Base-by-base conservation (phyloP, 1,284 basidiomycete genomes). In the Marasmius tenuissimus region DNA sequence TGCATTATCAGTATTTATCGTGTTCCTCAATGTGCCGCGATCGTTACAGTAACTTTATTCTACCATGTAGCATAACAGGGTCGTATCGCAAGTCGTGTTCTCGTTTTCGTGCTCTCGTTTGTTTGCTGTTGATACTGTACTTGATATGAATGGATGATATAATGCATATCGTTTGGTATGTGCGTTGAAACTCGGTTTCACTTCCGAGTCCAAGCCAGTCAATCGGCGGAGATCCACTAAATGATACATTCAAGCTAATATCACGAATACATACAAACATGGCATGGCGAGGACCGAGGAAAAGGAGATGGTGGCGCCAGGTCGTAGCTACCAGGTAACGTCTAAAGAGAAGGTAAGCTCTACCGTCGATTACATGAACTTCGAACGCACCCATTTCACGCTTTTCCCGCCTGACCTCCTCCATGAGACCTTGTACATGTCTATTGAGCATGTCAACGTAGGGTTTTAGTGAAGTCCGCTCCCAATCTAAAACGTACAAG, bases 361-460 rank as follows among this genome's bases (percentile, higher is more conserved):
- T 59, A 35, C 4, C 57, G 37, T 14, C 47, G 57, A 61, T 22
- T 35, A 47, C 39, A 12, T 8, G n/a, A 35, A 22, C 14, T 10
- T 50, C 59, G 20, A 12, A 66, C 71, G 55, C 39, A 82, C 82
- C 81, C 70, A 73, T 72, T 61, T 76, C 81, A 49, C 83, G 80
- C 72, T 83, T 89, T 35, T 71, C 77, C 65, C 67, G 78, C 64
- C 86, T 77, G 40, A 83, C 81, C 63, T 87, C 84, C 18, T 85
- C 82, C 85, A 91, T 85, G 52, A 92, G 72, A 34, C 72, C 73
- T 60, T 72, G 65, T 14, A 80, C 82, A 70, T 98, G 93, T 69
- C 82, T 82, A 64, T 98, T 93, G 65, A 99, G 79, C 80, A 97
- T 85, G 55, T 96, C 92, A 40, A 99, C 89, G 70, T 96, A 98